A percentile compares a stretch with the other conserved stretches of the same genome.
phyloP scores from a whole-genome alignment of 805 yeast genomes.

The Starmerella potacharoeniae region DNA sequence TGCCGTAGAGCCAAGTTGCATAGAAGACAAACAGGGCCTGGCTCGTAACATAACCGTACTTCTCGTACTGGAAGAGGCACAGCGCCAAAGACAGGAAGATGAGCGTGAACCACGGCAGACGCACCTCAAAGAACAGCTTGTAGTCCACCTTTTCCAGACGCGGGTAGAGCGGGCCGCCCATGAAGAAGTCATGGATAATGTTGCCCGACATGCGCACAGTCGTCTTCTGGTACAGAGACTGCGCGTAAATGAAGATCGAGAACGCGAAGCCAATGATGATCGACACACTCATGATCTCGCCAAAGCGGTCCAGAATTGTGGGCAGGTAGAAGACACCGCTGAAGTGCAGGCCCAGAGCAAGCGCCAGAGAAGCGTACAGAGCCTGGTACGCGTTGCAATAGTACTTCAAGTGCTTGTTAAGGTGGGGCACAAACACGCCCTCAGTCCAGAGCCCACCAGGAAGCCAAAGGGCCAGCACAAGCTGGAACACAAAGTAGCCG shows the following conservation, averaged over 20 bases:
- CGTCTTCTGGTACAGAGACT: slow-evolving; percentile 56
- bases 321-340: slow-evolving; percentile 64
- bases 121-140: slow-evolving; percentile 95
- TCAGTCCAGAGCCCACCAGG: slow-evolving; percentile 86
- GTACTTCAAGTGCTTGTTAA: slow-evolving; percentile 75
- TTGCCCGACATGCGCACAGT: slow-evolving; percentile 89
- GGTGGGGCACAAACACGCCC: slow-evolving; percentile 83
- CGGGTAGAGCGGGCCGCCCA: slow-evolving; percentile 97
- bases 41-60: slow-evolving; percentile 65
- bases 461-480: slow-evolving; percentile 60
- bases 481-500: slow-evolving; percentile 58
- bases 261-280: slow-evolving; percentile 65
- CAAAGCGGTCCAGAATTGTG: slow-evolving; percentile 69
- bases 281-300: slow-evolving; percentile 87
- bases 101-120: slow-evolving; percentile 92
- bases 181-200: slow-evolving; percentile 77
- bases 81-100: slow-evolving; percentile 66
- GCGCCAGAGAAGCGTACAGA: slow-evolving; percentile 54
- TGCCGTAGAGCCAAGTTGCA: slow-evolving; percentile 91
- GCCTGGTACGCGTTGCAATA: slow-evolving; percentile 87
- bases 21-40: slow-evolving; percentile 62
- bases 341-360: slow-evolving; percentile 54
- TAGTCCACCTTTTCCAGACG: slow-evolving; percentile 84
- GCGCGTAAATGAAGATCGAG: slow-evolving; percentile 58
- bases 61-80: slow-evolving; percentile 66